A percentile compares a stretch with the other conserved stretches of the same genome.
These are phyloP conservation scores for Dendrothele bispora DNA, from an alignment of 768 basidiomycete genomes.

Conservation along the genomic window DNA sequence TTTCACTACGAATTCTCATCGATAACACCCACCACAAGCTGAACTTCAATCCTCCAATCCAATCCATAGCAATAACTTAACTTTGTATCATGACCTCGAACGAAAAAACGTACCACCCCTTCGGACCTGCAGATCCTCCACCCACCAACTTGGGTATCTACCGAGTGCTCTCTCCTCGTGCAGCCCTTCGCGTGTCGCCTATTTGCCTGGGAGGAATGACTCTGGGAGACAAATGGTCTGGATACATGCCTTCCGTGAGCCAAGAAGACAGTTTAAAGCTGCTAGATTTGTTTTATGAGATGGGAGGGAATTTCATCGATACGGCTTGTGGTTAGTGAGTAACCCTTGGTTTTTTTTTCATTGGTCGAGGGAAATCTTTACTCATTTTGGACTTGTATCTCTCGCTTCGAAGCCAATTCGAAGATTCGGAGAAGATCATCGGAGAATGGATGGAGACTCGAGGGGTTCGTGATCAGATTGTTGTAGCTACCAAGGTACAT, in stretches of 20 bases:
- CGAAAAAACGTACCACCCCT: no score
- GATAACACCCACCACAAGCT: no score
- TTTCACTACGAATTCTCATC: no score
- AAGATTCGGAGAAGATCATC: slow-evolving; percentile 50
- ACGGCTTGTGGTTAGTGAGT: slow-evolving; percentile 46
- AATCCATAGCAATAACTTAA: no score
- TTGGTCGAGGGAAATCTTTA: not conserved
- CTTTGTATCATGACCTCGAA: no score
- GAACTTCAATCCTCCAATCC: no score
- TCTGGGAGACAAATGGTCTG: slow-evolving; percentile 39
- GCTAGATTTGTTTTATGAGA: slow-evolving; percentile 42
- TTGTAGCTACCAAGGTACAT: slow-evolving; percentile 46
- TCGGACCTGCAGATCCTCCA: no score
- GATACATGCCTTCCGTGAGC: slow-evolving; percentile 32
- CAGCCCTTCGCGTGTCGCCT: slow-evolving; percentile 42
- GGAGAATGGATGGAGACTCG: slow-evolving; percentile 53
- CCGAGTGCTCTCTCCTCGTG: slow-evolving; percentile 31
- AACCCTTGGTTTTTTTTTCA: not conserved
- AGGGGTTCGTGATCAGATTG: slow-evolving; percentile 46
- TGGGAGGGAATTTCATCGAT: slow-evolving; percentile 50
- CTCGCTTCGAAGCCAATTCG: slow-evolving; percentile 41
- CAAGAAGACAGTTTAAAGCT: slow-evolving; percentile 45
- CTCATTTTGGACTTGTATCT: not conserved
- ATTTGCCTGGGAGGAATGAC: slow-evolving; percentile 42
- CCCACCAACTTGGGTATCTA: slow-evolving; percentile 35